A percentile compares a stretch with the other conserved stretches of the same genome.
phyloP scores from a whole-genome alignment of 805 yeast species.

The Metschnikowia henanensis region DNA sequence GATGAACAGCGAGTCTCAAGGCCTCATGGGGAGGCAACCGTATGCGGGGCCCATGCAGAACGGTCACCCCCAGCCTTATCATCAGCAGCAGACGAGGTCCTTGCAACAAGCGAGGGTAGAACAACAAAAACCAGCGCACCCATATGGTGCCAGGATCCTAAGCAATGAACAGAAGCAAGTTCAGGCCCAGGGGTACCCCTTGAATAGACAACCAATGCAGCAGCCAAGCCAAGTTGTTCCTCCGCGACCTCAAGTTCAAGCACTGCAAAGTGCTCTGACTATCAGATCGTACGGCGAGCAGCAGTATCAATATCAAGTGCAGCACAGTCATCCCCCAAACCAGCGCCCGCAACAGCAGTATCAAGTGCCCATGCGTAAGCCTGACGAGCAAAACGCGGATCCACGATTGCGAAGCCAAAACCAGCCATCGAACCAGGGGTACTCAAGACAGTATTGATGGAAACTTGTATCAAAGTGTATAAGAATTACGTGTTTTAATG shows the following conservation, averaged over 20 bases:
- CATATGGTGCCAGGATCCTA: slow-evolving; percentile 1
- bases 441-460: slow-evolving; percentile 7
- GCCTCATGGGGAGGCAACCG: background rate
- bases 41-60: background rate
- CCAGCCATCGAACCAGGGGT: slow-evolving; percentile 2
- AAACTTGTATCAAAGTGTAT: slow-evolving; percentile 11
- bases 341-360: slow-evolving; percentile 9
- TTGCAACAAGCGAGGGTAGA: background rate
- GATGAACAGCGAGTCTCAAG: background rate
- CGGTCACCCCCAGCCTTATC: slow-evolving; percentile 17
- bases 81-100: background rate
- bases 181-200: slow-evolving; percentile 1
- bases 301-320: slow-evolving; percentile 13
- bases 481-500: background rate
- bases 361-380: slow-evolving; percentile 1
- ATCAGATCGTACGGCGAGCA: slow-evolving; percentile 11
- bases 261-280: slow-evolving; percentile 6
- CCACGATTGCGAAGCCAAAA: slow-evolving; percentile 2
- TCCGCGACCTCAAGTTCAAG: slow-evolving; percentile 5
- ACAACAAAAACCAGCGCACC: slow-evolving; percentile 3
- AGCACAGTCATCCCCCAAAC: slow-evolving; percentile 6
- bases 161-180: slow-evolving; percentile 1
- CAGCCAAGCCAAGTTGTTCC: slow-evolving; percentile 3
- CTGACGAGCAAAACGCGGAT: slow-evolving; percentile 1
- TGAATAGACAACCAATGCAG: slow-evolving; percentile 4